Conservation (phyloP, 129 eudicot species). For the Chrysanthemum lavandulifolium region DNA sequence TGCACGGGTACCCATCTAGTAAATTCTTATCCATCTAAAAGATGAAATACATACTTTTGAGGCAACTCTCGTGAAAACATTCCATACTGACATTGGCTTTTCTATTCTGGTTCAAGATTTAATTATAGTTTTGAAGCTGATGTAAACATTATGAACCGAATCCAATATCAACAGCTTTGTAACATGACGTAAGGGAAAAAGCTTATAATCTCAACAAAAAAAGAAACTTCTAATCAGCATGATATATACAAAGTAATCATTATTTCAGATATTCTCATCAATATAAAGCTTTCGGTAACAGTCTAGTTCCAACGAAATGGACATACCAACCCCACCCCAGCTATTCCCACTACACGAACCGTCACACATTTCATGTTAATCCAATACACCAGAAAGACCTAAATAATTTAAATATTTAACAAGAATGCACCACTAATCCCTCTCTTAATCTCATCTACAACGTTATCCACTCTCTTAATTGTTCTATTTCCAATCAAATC, state of each 20-base stretch:
- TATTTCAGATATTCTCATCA: conserved; percentile 4
- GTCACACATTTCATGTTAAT: neutral
- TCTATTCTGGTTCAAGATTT: neutral
- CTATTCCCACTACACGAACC: neutral
- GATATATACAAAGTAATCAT: neutral
- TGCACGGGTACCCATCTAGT: too few relatives aligned
- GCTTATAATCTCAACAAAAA: conserved; percentile 1
- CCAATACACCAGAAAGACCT: too few relatives aligned
- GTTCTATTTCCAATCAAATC: too few relatives aligned
- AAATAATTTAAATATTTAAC: neutral
- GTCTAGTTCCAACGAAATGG: neutral
- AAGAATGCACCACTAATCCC: neutral
- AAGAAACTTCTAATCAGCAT: conserved; percentile 7
- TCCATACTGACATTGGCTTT: neutral
- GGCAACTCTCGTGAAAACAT: too few relatives aligned
- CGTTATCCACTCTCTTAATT: neutral
- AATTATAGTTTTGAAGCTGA: conserved; percentile 9
- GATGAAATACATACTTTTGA: too few relatives aligned
- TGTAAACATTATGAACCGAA: neutral
- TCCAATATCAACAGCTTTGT: neutral
- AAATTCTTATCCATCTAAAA: too few relatives aligned
- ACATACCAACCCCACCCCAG: neutral
- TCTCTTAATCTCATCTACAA: too few relatives aligned
- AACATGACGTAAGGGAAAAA: neutral
- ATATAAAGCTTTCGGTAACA: conserved; percentile 2